Evolutionary conservation across 495 filamentous ascomycete species (phyloP).

Genomic region (Xylaria palmicola): DNA sequence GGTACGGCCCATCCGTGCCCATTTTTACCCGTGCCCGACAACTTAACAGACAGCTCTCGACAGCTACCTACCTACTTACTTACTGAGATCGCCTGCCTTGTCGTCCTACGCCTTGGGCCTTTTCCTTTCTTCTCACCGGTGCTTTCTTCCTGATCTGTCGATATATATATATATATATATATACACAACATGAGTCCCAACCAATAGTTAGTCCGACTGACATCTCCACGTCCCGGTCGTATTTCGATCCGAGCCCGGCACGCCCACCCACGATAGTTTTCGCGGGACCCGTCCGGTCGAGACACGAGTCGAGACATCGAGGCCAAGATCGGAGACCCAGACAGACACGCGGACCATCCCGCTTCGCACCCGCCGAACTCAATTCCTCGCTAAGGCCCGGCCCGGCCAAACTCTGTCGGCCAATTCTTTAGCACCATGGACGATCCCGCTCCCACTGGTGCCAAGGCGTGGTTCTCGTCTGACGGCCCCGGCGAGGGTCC

Average conservation of each 20-base stretch:
- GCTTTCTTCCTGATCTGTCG: not conserved
- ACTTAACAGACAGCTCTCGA: not conserved
- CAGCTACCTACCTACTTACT: not conserved
- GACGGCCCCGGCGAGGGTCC: conserved; percentile 31
- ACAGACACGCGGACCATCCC: not conserved
- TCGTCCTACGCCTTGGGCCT: not conserved
- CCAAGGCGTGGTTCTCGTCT: conserved; percentile 38
- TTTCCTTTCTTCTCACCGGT: not conserved
- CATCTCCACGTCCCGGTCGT: too few species aligned
- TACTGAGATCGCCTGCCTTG: not conserved
- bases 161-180: not conserved
- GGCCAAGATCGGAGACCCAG: too few species aligned
- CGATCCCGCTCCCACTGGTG: conserved; percentile 7
- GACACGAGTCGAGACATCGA: not conserved
- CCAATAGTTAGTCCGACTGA: too few species aligned
- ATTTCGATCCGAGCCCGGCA: too few species aligned
- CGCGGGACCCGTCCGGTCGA: not conserved
- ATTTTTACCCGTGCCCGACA: conserved; percentile 1
- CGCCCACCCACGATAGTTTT: not conserved
- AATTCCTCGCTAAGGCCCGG: not conserved
- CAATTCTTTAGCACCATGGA: too few species aligned
- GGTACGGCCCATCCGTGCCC: not conserved
- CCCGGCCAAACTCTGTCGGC: conserved; percentile 5
- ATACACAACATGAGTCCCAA: not conserved
- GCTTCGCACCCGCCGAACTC: conserved; percentile 4